These are phyloP conservation scores for Eucalyptus fibrosa DNA, from an alignment of 345 rosid genomes.

Conservation along the genomic window DNA sequence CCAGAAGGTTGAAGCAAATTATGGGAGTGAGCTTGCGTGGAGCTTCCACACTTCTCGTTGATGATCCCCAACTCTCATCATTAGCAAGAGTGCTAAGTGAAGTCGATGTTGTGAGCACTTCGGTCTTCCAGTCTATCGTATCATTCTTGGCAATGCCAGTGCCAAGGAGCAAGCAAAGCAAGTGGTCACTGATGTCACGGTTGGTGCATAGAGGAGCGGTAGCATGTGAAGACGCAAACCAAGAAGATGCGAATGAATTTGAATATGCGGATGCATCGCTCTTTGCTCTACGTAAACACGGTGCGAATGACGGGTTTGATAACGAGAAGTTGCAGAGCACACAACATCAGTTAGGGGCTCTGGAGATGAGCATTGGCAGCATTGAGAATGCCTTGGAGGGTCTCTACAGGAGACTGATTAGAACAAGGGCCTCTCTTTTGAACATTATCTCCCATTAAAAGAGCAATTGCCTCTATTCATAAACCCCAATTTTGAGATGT, in stretches of 20 bases:
- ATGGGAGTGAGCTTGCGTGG: neutral
- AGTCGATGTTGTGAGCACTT: constrained; percentile 17
- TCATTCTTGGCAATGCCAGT: constrained; percentile 16
- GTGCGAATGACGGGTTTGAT: neutral
- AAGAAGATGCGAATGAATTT: constrained; percentile 23
- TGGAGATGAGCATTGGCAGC: constrained; percentile 27
- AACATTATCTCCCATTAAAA: constrained; percentile 47
- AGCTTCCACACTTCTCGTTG: neutral
- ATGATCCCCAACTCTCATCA: constrained; percentile 19
- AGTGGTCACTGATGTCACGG: constrained; percentile 34
- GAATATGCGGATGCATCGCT: constrained; percentile 24
- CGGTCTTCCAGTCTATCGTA: constrained; percentile 33
- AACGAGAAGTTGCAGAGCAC: constrained; percentile 7
- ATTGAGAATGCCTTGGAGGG: constrained; percentile 46
- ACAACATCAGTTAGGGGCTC: constrained; percentile 21
- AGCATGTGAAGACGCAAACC: constrained; percentile 15
- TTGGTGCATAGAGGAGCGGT: constrained; percentile 16
- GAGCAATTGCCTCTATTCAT: neutral
- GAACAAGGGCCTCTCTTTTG: constrained; percentile 54
- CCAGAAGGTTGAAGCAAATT: constrained; percentile 10
- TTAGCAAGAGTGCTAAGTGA: constrained; percentile 27
- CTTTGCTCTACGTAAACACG: neutral
- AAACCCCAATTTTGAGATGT: neutral
- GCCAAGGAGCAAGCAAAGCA: constrained; percentile 10
- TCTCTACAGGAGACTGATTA: constrained; percentile 43